These are phyloP conservation scores for Cetraspora pellucida DNA, from an alignment of 192 early-diverging fungal genomes.

Conservation along the genomic window DNA sequence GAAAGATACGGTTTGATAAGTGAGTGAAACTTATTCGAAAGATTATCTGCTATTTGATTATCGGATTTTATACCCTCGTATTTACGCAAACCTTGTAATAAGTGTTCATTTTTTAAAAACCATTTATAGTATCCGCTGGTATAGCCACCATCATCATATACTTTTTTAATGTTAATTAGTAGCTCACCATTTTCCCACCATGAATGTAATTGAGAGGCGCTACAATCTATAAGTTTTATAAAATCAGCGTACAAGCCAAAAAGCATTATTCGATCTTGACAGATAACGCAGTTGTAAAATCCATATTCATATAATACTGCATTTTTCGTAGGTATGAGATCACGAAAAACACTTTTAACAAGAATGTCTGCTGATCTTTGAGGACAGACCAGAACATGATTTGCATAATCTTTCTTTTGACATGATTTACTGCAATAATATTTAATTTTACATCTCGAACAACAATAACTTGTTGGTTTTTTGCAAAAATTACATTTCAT, in stretches of 20 bases:
- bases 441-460: background rate
- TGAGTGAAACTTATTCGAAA: too few species aligned
- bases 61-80: background rate
- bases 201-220: constrained; percentile 5
- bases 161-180: background rate
- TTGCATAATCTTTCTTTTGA: constrained; percentile 2
- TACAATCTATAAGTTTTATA: constrained; percentile 12
- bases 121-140: constrained; percentile 14
- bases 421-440: background rate
- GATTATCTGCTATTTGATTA: background rate
- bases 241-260: constrained; percentile 2
- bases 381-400: background rate
- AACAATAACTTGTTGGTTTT: background rate
- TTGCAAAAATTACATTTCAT: constrained; percentile 11
- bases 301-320: constrained; percentile 10
- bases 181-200: constrained; percentile 16
- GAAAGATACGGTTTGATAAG: constrained; percentile 10
- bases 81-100: constrained; percentile 11
- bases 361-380: background rate
- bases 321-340: background rate
- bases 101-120: constrained; percentile 9
- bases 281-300: background rate
- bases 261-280: background rate
- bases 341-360: background rate
- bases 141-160: background rate